Evolutionary conservation across 129 eudicot species (phyloP), one percentile per base, ranked within the genome.

Genomic region (Sambucus nigra): DNA sequence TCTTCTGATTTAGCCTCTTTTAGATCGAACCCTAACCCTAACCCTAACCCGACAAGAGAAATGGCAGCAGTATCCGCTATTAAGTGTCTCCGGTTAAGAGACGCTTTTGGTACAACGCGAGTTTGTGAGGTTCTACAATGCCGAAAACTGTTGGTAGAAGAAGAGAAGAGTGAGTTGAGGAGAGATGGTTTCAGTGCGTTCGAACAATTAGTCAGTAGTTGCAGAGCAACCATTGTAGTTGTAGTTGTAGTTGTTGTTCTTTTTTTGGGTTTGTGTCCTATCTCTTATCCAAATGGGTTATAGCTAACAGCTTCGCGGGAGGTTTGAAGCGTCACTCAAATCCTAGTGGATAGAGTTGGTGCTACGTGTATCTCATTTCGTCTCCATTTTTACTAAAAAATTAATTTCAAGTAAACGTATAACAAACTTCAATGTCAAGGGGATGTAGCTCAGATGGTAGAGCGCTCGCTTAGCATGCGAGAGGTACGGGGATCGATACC

Each of bases 371-470:
- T n/a, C n/a, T n/a, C n/a, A n/a, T n/a, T n/a, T n/a, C n/a, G n/a
- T n/a, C n/a, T n/a, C n/a, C n/a, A n/a, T n/a, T n/a, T n/a, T n/a
- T n/a, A n/a, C n/a, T n/a, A n/a, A n/a, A n/a, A n/a, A n/a, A n/a
- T n/a, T n/a, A n/a, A n/a, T n/a, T n/a, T n/a, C n/a, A n/a, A n/a
- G n/a, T n/a, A n/a, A n/a, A n/a, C n/a, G n/a, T n/a, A n/a, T n/a
- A n/a, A n/a, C n/a, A n/a, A n/a, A n/a, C n/a, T n/a, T n/a, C n/a
- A n/a, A n/a, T n/a, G n/a, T n/a, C n/a, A n/a, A n/a, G 81, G 76
- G 81, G 81, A 75, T 75, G 81, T 75, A 75, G 81, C 81, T 75
- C 81, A 75, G 76, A 75, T 75, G 81, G 81, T 75, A 75, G 81
- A 75, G 81, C 81, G 76, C 76, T 75, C 73, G 76, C 81, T 75